Base-by-base conservation (phyloP, 495 filamentous ascomycete species). In the Xylaria curta region DNA sequence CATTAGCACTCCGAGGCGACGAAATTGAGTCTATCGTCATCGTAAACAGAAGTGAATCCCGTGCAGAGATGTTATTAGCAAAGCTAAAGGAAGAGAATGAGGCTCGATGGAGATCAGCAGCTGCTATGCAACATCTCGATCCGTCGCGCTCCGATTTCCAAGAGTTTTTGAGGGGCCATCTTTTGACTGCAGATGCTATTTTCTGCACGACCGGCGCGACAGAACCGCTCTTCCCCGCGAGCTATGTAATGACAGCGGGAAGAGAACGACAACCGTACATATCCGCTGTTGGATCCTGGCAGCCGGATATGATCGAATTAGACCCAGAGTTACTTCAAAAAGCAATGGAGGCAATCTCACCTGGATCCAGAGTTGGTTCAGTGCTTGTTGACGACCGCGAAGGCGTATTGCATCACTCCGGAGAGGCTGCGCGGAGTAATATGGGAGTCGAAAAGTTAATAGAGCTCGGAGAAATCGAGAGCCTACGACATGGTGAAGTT, bases 281-380 rank as follows among this genome's bases (percentile, higher is more conserved):
- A 62, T 82, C 85, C 21, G 89, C 88, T 3, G 89, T 95, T 59
- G 93, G 93, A 46, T 89, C 85, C 19, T 95, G 94, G 76, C 91
- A 91, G 73, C 82, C 89, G 28, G 86, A 93, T 71, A 95, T 95
- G 93, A 79, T 89, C 26, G 93, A 95, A 78, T 68, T 95, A 49
- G 88, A 92, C 51, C 90, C 90, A 19, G 89, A 90, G 36, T 87
- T 94, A n/a, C 78, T 95, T 3, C 77, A 79, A 4, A 87, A 91
- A 67, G 90, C 91, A 28, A 89, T 91, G 10, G 83, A 82, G 44
- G 76, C 81, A 12, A 51, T 19, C 26, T 36, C 51, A 19, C 26
- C 61, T 0, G 51, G 28, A 59, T 71, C 69, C 3, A 71, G 51
- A 46, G 49, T 51, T 13, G 60, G 69, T 42, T 71, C 51, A 3